Percentiles rank a stretch among this genome's conserved stretches.
Conservation (phyloP, 805 yeast species). For the Metschnikowia anglica region DNA sequence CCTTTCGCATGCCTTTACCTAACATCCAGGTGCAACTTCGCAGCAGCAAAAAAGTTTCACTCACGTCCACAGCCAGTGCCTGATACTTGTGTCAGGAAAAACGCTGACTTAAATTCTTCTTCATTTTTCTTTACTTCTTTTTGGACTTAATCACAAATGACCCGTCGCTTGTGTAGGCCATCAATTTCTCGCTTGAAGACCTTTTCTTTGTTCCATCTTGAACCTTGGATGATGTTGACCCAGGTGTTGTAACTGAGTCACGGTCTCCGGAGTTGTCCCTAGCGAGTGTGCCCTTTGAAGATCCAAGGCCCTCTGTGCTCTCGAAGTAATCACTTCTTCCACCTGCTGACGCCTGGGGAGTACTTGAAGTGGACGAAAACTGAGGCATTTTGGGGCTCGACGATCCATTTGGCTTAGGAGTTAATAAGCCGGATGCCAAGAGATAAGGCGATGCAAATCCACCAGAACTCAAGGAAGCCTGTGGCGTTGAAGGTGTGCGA, state of each 20-base stretch:
- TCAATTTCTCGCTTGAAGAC: constrained; percentile 30
- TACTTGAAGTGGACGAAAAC: constrained; percentile 5
- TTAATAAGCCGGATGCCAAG: constrained; percentile 58
- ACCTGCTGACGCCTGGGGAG: constrained; percentile 10
- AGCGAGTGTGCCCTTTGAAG: constrained; percentile 7
- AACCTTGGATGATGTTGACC: constrained; percentile 1
- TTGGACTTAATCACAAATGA: constrained; percentile 39
- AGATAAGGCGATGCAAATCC: constrained; percentile 72
- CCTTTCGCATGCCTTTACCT: too few relatives aligned
- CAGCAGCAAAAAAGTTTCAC: background rate
- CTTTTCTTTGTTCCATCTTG: constrained; percentile 5
- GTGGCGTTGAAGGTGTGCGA: constrained; percentile 42
- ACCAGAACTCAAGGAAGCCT: constrained; percentile 23
- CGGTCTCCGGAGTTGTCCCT: constrained; percentile 6
- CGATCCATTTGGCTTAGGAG: constrained; percentile 41
- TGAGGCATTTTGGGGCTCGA: constrained; percentile 11
- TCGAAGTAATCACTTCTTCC: constrained; percentile 16
- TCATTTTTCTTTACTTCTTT: constrained; percentile 14
- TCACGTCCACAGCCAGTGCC: background rate
- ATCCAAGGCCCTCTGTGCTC: constrained; percentile 5
- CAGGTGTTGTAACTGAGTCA: constrained; percentile 4
- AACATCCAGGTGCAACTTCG: background rate
- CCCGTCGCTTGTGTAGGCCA: constrained; percentile 44
- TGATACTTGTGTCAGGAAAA: background rate
- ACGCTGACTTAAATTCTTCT: background rate